phyloP scores from a whole-genome alignment of 2,329 filamentous ascomycete species.

The Pseudopyrenochaeta lycopersici region DNA sequence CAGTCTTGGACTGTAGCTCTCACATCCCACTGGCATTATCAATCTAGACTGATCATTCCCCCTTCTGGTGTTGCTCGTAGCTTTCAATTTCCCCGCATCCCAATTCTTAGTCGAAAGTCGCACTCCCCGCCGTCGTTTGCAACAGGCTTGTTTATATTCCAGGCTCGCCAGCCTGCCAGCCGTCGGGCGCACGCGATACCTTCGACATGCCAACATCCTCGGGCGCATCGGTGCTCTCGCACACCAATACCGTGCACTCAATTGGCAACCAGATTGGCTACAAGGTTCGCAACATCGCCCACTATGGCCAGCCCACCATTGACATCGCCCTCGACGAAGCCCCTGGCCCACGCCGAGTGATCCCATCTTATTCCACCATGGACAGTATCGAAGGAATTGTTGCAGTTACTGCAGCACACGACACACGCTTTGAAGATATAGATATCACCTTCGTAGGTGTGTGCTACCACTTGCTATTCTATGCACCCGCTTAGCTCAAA shows the following conservation, averaged over 20 bases:
- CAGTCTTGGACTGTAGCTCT: slow-evolving; percentile 1
- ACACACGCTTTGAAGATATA: slow-evolving; percentile 66
- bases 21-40: slow-evolving; percentile 13
- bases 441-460: slow-evolving; percentile 67
- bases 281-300: slow-evolving; percentile 45
- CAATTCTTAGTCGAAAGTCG: slow-evolving; percentile 16
- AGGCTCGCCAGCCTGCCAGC: slow-evolving; percentile 14
- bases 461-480: slow-evolving; percentile 15
- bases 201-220: slow-evolving; percentile 32
- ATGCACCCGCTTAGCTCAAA: background rate
- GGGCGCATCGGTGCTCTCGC: slow-evolving; percentile 24
- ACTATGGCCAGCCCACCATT: slow-evolving; percentile 51
- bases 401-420: slow-evolving; percentile 58
- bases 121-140: slow-evolving; percentile 13
- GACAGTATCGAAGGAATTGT: slow-evolving; percentile 66
- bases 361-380: slow-evolving; percentile 64
- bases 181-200: slow-evolving; percentile 16
- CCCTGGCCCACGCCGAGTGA: slow-evolving; percentile 41
- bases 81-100: slow-evolving; percentile 32
- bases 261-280: slow-evolving; percentile 44
- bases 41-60: slow-evolving; percentile 4
- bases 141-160: slow-evolving; percentile 17
- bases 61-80: slow-evolving; percentile 2
- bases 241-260: slow-evolving; percentile 39
- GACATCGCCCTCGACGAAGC: slow-evolving; percentile 52